phyloP scores from a whole-genome alignment of 2,329 filamentous ascomycete genomes.

The Cadophora sp. region DNA sequence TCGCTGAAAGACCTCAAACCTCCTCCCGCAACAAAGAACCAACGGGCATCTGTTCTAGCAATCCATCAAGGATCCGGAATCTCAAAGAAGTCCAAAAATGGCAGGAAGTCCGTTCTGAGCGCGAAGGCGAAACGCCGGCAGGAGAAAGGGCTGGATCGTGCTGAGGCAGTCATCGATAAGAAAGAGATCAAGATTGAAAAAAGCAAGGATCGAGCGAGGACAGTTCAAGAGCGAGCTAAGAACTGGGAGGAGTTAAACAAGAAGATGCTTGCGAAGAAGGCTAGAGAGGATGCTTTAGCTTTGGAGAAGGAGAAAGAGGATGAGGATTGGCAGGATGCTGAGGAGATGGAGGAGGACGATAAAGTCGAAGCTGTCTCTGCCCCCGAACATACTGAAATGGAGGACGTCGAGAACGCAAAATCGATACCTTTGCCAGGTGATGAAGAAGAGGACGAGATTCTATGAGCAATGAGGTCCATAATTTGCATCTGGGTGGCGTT shows the following conservation, averaged over 20 bases:
- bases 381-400: conserved; percentile 19
- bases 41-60: conserved; percentile 71
- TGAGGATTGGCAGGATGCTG: conserved; percentile 28
- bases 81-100: conserved; percentile 67
- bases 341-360: conserved; percentile 29
- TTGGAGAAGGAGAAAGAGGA: conserved; percentile 36
- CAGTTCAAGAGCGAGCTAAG: conserved; percentile 57
- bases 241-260: conserved; percentile 66
- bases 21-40: conserved; percentile 54
- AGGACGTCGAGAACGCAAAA: conserved; percentile 16
- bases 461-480: conserved; percentile 29
- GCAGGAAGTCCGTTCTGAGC: conserved; percentile 60
- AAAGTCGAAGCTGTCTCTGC: conserved; percentile 25
- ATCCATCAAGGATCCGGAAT: conserved; percentile 73
- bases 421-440: conserved; percentile 15
- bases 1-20: conserved; percentile 67
- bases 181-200: conserved; percentile 61
- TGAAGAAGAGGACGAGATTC: conserved; percentile 38
- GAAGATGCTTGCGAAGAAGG: conserved; percentile 41
- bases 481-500: conserved; percentile 35
- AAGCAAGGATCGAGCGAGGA: conserved; percentile 57
- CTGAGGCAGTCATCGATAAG: conserved; percentile 64
- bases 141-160: conserved; percentile 64
- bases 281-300: conserved; percentile 34
- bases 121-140: conserved; percentile 61